A percentile compares a stretch with the other conserved stretches of the same genome.
phyloP scores from a whole-genome alignment of 129 eudicot species.

The Flaveria ramosissima region DNA sequence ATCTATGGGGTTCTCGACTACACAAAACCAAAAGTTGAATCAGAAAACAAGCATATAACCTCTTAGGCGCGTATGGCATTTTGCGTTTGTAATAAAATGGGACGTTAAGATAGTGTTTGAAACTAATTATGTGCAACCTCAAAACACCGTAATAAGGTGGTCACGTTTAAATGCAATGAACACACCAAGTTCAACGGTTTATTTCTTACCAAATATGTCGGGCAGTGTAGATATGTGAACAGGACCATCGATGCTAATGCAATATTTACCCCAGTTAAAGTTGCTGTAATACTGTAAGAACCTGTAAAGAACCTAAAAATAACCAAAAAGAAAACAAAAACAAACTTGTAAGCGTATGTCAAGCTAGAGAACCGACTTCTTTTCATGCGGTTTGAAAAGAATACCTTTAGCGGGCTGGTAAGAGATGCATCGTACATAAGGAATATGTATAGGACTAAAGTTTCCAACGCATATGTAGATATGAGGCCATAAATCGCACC shows the following conservation, averaged over 20 bases:
- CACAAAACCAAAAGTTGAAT: constrained; percentile 13
- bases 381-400: constrained; percentile 5
- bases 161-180: neutral
- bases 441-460: constrained; percentile 68
- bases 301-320: constrained; percentile 62
- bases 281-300: constrained; percentile 73
- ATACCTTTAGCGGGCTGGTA: constrained; percentile 70
- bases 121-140: neutral
- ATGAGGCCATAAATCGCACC: constrained; percentile 86
- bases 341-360: neutral
- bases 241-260: constrained; percentile 73
- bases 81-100: neutral
- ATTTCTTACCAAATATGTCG: constrained; percentile 55
- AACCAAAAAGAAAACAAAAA: constrained; percentile 8
- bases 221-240: constrained; percentile 56
- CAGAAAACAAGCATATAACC: constrained; percentile 15
- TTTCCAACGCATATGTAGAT: constrained; percentile 91
- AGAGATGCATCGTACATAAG: constrained; percentile 55
- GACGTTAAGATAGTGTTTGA: too few species aligned
- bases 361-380: neutral
- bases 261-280: constrained; percentile 73
- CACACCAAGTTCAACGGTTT: constrained; percentile 7
- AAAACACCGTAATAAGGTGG: neutral
- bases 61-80: too few species aligned
- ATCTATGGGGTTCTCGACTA: constrained; percentile 53